phyloP scores from a whole-genome alignment of 192 early-diverging fungal genomes.

The Entomortierella chlamydospora region DNA sequence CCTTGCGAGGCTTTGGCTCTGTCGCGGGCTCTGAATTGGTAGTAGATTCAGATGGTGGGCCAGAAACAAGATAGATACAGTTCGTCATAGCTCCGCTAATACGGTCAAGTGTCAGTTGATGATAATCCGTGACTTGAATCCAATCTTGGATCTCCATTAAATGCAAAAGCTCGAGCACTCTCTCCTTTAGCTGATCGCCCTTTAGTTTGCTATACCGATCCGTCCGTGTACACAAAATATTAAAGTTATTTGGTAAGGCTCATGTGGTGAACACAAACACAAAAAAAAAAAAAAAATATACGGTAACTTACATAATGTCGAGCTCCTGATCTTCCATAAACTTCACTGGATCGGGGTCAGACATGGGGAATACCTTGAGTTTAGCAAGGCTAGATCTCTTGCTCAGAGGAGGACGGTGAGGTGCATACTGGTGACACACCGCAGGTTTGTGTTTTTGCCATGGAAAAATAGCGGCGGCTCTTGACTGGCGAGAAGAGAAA shows the following conservation, averaged over 20 bases:
- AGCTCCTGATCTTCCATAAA: slow-evolving; percentile 21
- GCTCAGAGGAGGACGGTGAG: slow-evolving; percentile 47
- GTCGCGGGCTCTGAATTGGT: not conserved
- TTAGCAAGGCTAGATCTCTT: slow-evolving; percentile 45
- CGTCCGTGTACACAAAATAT: not conserved
- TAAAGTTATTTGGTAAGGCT: not conserved
- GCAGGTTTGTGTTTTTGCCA: slow-evolving; percentile 54
- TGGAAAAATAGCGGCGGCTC: slow-evolving; percentile 45
- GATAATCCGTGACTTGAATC: slow-evolving; percentile 37
- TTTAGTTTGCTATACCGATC: slow-evolving; percentile 13
- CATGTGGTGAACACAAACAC: slow-evolving; percentile 1
- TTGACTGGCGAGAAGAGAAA: slow-evolving; percentile 43
- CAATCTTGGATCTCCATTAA: slow-evolving; percentile 48
- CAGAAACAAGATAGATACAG: slow-evolving; percentile 42
- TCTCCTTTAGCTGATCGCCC: slow-evolving; percentile 25
- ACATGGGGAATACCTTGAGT: slow-evolving; percentile 44
- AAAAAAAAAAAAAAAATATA: slow-evolving; percentile 6
- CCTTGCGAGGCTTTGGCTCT: slow-evolving; percentile 40
- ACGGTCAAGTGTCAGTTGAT: slow-evolving; percentile 25
- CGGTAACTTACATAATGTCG: slow-evolving; percentile 32
- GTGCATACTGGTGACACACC: slow-evolving; percentile 48
- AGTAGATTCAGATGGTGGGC: slow-evolving; percentile 6
- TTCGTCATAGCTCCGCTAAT: slow-evolving; percentile 58
- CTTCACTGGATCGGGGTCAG: slow-evolving; percentile 26
- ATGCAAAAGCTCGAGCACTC: slow-evolving; percentile 40